Evolutionary conservation across 1,284 basidiomycete genomes (phyloP).

Genomic region (Marasmius oreades): DNA sequence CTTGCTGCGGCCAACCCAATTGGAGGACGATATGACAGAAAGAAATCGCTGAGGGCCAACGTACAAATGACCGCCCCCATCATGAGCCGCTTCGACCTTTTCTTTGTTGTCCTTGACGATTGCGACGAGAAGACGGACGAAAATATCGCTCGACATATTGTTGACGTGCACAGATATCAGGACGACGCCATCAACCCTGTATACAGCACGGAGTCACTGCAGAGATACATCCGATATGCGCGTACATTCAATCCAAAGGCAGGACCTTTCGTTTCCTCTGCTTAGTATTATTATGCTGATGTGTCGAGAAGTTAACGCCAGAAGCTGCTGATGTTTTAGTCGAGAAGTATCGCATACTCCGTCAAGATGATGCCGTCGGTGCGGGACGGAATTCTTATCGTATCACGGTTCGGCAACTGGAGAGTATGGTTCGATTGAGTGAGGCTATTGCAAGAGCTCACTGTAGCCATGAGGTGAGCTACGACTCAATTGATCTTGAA

Average conservation of each 20-base stretch:
- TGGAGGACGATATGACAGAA: slow-evolving; percentile 95
- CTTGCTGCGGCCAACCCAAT: slow-evolving; percentile 98
- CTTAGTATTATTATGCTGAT: slow-evolving; percentile 7
- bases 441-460: slow-evolving; percentile 98
- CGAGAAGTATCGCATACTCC: slow-evolving; percentile 90
- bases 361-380: slow-evolving; percentile 91
- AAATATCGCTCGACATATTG: slow-evolving; percentile 96
- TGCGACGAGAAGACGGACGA: slow-evolving; percentile 93
- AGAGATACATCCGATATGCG: slow-evolving; percentile 96
- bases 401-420: slow-evolving; percentile 94
- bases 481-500: neutral
- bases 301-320: slow-evolving; percentile 68
- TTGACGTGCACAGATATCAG: slow-evolving; percentile 95
- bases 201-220: slow-evolving; percentile 94
- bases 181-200: slow-evolving; percentile 94
- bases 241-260: slow-evolving; percentile 97
- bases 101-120: slow-evolving; percentile 98
- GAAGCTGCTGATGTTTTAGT: slow-evolving; percentile 93
- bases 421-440: slow-evolving; percentile 95
- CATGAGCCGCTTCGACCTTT: slow-evolving; percentile 99
- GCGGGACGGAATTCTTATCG: slow-evolving; percentile 90
- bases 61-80: slow-evolving; percentile 98
- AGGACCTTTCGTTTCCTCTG: slow-evolving; percentile 15
- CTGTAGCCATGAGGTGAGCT: slow-evolving; percentile 81
- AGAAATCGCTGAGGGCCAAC: slow-evolving; percentile 91